These are phyloP conservation scores for Tolypocladium amazonense DNA, from an alignment of 2,329 filamentous ascomycete genomes.

Conservation along the genomic window DNA sequence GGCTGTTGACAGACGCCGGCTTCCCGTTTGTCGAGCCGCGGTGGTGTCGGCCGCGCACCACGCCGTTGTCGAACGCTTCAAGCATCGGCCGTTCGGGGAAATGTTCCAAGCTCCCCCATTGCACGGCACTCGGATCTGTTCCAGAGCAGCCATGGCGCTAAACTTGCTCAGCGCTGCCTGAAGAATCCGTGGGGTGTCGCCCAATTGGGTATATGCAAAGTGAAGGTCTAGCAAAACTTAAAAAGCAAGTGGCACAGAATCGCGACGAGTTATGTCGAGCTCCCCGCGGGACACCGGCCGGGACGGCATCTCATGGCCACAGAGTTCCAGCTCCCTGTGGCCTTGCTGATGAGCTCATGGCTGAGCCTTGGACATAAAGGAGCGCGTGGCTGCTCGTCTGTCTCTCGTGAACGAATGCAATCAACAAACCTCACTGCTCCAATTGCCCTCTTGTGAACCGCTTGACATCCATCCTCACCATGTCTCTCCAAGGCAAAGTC, in stretches of 20 bases:
- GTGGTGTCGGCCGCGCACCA: background rate
- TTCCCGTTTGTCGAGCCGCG: no score
- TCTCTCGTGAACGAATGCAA: background rate
- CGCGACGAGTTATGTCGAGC: background rate
- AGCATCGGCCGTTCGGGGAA: no score
- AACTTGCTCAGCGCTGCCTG: background rate
- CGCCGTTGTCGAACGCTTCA: no score
- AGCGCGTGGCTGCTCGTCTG: background rate
- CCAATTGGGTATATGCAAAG: background rate
- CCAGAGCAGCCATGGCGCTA: background rate
- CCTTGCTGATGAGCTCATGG: background rate
- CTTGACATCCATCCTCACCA: conserved; percentile 7
- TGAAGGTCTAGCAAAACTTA: background rate
- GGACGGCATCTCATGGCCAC: background rate
- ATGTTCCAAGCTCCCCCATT: no score
- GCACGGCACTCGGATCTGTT: no score
- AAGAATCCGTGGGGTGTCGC: background rate
- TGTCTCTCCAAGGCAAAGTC: conserved; percentile 26
- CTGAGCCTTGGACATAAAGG: no score
- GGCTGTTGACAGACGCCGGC: no score
- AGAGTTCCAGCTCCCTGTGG: background rate
- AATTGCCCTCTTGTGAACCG: background rate
- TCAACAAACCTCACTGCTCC: background rate
- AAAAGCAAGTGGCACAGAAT: background rate
- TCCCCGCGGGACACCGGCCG: background rate